Evolutionary conservation across 139 green algal species (phyloP).

Genomic region (Parachlorella kessleri): DNA sequence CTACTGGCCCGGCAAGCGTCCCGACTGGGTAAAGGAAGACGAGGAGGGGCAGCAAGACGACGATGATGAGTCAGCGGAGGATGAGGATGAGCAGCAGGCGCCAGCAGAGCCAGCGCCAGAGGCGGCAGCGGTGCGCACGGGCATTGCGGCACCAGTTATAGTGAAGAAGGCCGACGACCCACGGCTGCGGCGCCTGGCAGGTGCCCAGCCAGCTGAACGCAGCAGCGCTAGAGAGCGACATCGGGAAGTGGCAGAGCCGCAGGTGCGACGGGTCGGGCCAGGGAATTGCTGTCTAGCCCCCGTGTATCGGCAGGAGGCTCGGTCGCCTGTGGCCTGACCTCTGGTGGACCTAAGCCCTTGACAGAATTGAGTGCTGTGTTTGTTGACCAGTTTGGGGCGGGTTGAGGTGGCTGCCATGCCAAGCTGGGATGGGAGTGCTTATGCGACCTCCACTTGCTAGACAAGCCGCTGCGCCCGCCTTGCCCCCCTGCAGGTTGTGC

Average conservation of each 20-base stretch:
- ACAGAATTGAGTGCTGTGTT: too few relatives aligned
- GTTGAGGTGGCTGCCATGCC: too few relatives aligned
- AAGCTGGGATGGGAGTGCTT: too few relatives aligned
- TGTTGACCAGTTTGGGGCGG: too few relatives aligned
- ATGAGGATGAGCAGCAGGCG: constrained; percentile 33
- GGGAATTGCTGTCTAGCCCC: too few relatives aligned
- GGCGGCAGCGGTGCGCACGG: constrained; percentile 50
- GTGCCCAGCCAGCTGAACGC: background rate
- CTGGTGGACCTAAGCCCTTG: too few relatives aligned
- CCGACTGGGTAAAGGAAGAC: constrained; percentile 75
- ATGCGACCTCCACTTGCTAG: too few relatives aligned
- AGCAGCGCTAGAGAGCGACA: background rate
- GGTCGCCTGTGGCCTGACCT: too few relatives aligned
- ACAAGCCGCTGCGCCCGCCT: too few relatives aligned
- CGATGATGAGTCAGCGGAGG: constrained; percentile 26
- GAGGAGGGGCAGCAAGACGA: constrained; percentile 18
- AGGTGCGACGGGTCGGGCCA: too few relatives aligned
- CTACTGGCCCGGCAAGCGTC: constrained; percentile 87
- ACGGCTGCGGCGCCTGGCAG: constrained; percentile 55
- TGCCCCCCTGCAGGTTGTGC: background rate
- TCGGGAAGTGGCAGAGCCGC: background rate
- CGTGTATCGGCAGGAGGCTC: too few relatives aligned
- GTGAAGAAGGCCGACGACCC: constrained; percentile 67
- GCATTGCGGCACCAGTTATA: constrained; percentile 66
- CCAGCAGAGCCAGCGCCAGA: background rate